Evolutionary conservation across 306 rosid species (phyloP).

Genomic region (Biancaea sappan): DNA sequence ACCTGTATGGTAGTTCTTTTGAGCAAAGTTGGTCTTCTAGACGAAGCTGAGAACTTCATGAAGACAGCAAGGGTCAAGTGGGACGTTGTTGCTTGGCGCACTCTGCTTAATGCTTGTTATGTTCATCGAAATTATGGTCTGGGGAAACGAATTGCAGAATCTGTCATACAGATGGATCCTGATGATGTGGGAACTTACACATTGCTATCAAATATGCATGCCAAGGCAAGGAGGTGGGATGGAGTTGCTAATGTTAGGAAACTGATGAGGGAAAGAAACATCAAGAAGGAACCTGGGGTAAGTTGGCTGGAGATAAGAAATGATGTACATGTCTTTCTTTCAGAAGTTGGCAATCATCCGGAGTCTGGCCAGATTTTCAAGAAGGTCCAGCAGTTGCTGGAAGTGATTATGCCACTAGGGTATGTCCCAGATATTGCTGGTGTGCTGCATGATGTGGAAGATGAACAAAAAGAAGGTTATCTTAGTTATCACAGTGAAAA

Average conservation of each 20-base stretch:
- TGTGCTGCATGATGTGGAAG: constrained; percentile 71
- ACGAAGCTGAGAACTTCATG: constrained; percentile 68
- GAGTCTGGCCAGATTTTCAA: constrained; percentile 57
- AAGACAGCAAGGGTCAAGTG: constrained; percentile 66
- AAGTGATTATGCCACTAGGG: constrained; percentile 63
- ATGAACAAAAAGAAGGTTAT: constrained; percentile 72
- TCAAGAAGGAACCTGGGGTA: constrained; percentile 84
- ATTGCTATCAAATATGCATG: constrained; percentile 76
- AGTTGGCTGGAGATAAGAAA: constrained; percentile 86
- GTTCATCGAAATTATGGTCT: constrained; percentile 64
- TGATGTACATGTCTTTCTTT: constrained; percentile 56
- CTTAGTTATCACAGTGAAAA: constrained; percentile 84
- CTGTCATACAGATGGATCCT: constrained; percentile 71
- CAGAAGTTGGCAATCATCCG: constrained; percentile 72
- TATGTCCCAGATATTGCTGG: constrained; percentile 59
- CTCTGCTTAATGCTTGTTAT: constrained; percentile 82
- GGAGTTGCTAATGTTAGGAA: constrained; percentile 67
- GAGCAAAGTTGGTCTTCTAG: constrained; percentile 67
- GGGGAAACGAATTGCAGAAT: constrained; percentile 65
- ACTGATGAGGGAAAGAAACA: constrained; percentile 72
- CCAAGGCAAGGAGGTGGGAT: constrained; percentile 65
- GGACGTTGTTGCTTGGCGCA: constrained; percentile 84
- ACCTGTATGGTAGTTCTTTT: constrained; percentile 71
- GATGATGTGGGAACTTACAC: constrained; percentile 76
- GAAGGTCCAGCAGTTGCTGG: constrained; percentile 67